Base-by-base conservation (phyloP, 495 filamentous ascomycete species). In the Penicillium salamii region DNA sequence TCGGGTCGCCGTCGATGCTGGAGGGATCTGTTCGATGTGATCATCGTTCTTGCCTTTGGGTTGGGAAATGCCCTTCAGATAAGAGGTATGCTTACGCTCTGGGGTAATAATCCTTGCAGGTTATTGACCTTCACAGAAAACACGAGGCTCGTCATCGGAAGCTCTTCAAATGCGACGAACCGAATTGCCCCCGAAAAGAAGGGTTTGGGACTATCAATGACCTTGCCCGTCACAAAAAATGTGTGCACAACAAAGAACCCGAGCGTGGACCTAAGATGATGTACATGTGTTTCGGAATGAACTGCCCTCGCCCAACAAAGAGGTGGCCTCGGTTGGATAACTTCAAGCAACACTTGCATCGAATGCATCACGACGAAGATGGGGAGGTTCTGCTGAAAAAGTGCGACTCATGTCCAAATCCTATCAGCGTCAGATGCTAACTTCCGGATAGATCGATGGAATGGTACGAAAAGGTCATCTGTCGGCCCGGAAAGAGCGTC, bases 291-390 rank as follows among this genome's bases (percentile, higher is more conserved):
- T 71, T 73, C 46, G 75, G 86, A 5, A 76, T 67, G 37, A 62
- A 71, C 42, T 95, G 91, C 56, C 75, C 74, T 21, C 82, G 78
- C 17, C 84, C 80, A 44, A 71, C 77, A 14, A 97, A 97, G 69
- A 72, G 78, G 35, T 97, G 92, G 89, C 91, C 89, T 8, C 82
- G 93, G 7, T 66, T 87, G 42, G 93, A 98, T 65, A 98, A 98
- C 55, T 98, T 97, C 67, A 84, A 83, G 59, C 84, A 87, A 47
- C 93, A 98, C 57, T 75, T 95, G 36, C 78, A 77, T 48, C 81
- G 87, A n/a, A 85, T 93, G 61, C 92, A 98, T 67, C 61, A 65
- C 17, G 73, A 78, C 3, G 70, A 78, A 26, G 72, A 84, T 51
- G 57, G 76, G 2, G 73, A 79, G 5, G 53, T 63, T 12, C 74